Base-by-base conservation (phyloP, 345 rosid genomes). In the Cardamine occulta region DNA sequence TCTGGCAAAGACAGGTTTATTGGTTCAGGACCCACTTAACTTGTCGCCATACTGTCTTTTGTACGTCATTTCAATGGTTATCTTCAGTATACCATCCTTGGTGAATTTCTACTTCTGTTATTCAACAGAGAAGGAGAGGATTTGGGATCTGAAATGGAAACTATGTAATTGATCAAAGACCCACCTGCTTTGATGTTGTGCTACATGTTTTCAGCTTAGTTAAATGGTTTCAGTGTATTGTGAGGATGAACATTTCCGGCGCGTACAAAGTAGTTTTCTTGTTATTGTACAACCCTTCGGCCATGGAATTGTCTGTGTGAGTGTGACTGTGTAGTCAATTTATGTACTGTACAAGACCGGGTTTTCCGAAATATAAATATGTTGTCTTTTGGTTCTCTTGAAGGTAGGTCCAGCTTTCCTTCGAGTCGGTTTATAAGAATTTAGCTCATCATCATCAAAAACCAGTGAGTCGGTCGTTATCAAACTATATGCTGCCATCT, bases 111-210 rank as follows among this genome's bases (percentile, higher is more conserved):
- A 10, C 37, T 26, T 44, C 24, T 26, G 8, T 11, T 26, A 2
- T 42, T 52, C 35, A 42, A 23, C 21, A 40, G 34, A 24, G 31
- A 31, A 57, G 44, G 37, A 48, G 61, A 51, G 26, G 23, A 14
- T 72, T 51, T 49, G n/a, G 69, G 29, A 61, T 61, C 60, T 49
- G 10, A 62, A 34, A 28, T 39, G 42, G n/a, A 71, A 71, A 60
- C 60, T 61, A 15, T 11, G 74, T 11, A 34, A 10, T 70, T 45
- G 21, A 59, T 70, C 35, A 3, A 31, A 7, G 34, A 14, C 11
- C 15, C 47, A 37, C 21, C 64, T 28, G 31, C 32, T 73, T 73
- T 29, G 44, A 63, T 63, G 70, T 37, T 72, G 6, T n/a, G 31
- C 32, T 24, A 18, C 40, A 34, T 34, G 28, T 67, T 21, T 44